Conservation (phyloP, 2,329 filamentous ascomycete genomes). For the Exophiala calicioides region DNA sequence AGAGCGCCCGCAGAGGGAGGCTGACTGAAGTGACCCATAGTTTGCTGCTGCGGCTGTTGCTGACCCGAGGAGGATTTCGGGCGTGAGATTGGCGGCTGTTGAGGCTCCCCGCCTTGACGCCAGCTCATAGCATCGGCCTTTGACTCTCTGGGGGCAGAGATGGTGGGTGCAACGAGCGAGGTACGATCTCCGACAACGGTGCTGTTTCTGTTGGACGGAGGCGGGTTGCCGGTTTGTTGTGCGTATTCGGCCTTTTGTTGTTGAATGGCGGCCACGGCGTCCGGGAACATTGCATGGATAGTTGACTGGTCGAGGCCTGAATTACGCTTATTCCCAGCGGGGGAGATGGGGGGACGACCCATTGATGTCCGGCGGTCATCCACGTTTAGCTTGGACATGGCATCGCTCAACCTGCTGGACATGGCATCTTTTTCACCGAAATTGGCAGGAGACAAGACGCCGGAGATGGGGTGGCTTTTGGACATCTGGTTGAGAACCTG, state of each 20-base stretch:
- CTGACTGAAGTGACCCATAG: constrained; percentile 94
- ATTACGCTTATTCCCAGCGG: constrained; percentile 76
- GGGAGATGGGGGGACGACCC: constrained; percentile 74
- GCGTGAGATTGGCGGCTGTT: constrained; percentile 56
- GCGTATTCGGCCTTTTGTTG: constrained; percentile 98
- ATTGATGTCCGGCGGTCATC: constrained; percentile 86
- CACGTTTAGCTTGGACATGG: constrained; percentile 91
- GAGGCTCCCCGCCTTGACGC: constrained; percentile 57
- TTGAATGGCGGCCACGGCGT: constrained; percentile 93
- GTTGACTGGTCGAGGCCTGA: constrained; percentile 90
- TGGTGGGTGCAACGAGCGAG: constrained; percentile 73
- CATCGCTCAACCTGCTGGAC: constrained; percentile 92
- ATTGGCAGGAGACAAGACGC: constrained; percentile 88
- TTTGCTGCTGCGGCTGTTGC: constrained; percentile 51
- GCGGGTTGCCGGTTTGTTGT: constrained; percentile 86
- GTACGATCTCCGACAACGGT: constrained; percentile 72
- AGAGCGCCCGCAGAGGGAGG: constrained; percentile 69
- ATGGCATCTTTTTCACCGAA: constrained; percentile 96
- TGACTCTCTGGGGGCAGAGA: constrained; percentile 66
- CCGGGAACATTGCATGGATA: constrained; percentile 98
- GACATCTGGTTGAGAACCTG: constrained; percentile 99
- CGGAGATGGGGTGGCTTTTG: constrained; percentile 95
- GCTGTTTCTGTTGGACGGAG: constrained; percentile 91
- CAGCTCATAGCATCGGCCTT: constrained; percentile 65
- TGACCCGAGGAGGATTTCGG: constrained; percentile 80